A percentile compares a stretch with the other conserved stretches of the same genome.
Evolutionary conservation across 2,329 filamentous ascomycete genomes (phyloP).

Genomic region (Ophiosphaerella herpotricha): DNA sequence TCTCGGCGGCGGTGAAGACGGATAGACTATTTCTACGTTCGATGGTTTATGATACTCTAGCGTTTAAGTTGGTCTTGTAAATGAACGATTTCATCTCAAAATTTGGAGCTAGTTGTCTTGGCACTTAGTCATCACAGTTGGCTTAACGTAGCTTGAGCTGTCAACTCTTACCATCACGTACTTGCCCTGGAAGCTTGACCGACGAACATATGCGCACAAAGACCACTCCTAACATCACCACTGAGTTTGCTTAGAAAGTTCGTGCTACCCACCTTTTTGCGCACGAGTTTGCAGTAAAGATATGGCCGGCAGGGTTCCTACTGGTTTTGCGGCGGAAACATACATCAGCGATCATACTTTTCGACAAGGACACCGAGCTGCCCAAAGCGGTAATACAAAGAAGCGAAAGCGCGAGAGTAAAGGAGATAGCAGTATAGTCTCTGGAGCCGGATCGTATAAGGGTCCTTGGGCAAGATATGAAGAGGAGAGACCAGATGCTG

Average conservation of each 20-base stretch:
- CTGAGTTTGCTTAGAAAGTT: too few species aligned
- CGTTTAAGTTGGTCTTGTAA: constrained; percentile 24
- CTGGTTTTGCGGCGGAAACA: constrained; percentile 85
- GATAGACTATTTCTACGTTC: constrained; percentile 25
- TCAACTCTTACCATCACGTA: neutral
- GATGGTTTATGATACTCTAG: constrained; percentile 42
- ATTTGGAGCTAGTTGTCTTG: constrained; percentile 12
- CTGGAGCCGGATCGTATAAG: constrained; percentile 85
- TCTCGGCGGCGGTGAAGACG: neutral
- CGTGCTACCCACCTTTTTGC: too few species aligned
- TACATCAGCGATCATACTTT: constrained; percentile 91
- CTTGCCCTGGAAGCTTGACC: neutral
- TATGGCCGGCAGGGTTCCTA: constrained; percentile 56
- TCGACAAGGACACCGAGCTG: constrained; percentile 80
- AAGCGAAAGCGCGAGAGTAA: constrained; percentile 82
- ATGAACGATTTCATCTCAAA: constrained; percentile 19
- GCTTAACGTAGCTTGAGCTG: neutral
- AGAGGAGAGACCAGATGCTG: constrained; percentile 69
- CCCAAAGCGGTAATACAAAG: constrained; percentile 68
- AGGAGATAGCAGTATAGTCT: constrained; percentile 80
- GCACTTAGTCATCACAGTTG: constrained; percentile 23
- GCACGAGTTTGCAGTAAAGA: too few species aligned
- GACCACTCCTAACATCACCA: too few species aligned
- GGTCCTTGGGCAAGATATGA: constrained; percentile 93
- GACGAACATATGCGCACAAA: too few species aligned